Conservation (phyloP, 2,329 filamentous ascomycete species). For the Keithomyces neogunnii region DNA sequence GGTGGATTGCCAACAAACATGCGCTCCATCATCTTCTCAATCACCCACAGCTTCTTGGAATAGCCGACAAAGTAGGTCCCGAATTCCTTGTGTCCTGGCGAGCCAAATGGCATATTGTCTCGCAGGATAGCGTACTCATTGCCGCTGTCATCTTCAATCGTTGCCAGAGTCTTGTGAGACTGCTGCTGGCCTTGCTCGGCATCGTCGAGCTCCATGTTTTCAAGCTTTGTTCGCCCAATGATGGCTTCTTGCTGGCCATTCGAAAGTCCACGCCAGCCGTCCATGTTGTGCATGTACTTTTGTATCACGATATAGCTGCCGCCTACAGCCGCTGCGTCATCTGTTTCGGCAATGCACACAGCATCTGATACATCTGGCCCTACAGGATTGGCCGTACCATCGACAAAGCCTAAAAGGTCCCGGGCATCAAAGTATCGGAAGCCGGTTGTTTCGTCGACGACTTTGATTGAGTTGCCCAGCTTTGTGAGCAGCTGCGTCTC, state of each 20-base stretch:
- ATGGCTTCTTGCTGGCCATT: constrained; percentile 46
- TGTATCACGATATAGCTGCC: constrained; percentile 53
- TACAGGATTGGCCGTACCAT: constrained; percentile 50
- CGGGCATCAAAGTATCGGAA: constrained; percentile 53
- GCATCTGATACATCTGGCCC: constrained; percentile 33
- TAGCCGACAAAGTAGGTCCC: constrained; percentile 54
- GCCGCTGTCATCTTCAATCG: constrained; percentile 41
- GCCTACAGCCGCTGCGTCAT: constrained; percentile 28
- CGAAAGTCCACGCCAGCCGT: constrained; percentile 34
- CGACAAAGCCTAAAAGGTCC: constrained; percentile 51
- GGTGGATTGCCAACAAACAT: constrained; percentile 49
- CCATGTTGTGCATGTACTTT: constrained; percentile 48
- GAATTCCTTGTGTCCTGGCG: constrained; percentile 39
- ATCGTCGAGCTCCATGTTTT: constrained; percentile 49
- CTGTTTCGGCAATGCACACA: constrained; percentile 32
- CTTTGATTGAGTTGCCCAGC: constrained; percentile 36
- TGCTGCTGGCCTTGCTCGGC: constrained; percentile 31
- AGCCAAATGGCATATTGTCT: constrained; percentile 55
- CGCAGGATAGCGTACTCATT: constrained; percentile 44
- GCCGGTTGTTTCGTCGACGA: constrained; percentile 44
- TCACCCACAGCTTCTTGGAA: constrained; percentile 43
- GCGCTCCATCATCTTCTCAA: constrained; percentile 47
- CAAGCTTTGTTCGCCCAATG: constrained; percentile 48
- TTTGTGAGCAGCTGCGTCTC: constrained; percentile 43
- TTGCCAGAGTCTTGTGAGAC: constrained; percentile 46